These are phyloP conservation scores for Perilla frutescens DNA, from an alignment of 257 asterid species.

Conservation along the genomic window DNA sequence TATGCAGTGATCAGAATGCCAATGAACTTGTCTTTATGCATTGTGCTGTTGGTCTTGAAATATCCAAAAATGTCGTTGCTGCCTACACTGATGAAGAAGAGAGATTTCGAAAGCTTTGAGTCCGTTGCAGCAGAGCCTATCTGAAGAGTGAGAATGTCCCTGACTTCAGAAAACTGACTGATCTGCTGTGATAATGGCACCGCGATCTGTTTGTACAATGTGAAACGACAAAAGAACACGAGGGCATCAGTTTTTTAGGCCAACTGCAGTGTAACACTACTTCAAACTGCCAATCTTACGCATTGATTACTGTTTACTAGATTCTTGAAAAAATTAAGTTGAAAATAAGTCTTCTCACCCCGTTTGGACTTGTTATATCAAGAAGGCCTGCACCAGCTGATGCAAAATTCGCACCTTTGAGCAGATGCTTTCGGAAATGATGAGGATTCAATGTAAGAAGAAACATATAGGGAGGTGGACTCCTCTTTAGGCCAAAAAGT, in stretches of 20 bases:
- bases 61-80: constrained; percentile 76
- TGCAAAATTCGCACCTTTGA: constrained; percentile 72
- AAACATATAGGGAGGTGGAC: constrained; percentile 67
- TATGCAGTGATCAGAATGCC: constrained; percentile 49
- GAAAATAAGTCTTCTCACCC: constrained; percentile 42
- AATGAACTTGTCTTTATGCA: constrained; percentile 42
- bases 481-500: constrained; percentile 65
- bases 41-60: constrained; percentile 44
- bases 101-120: constrained; percentile 46
- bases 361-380: constrained; percentile 51
- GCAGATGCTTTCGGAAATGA: constrained; percentile 45
- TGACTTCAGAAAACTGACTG: constrained; percentile 50
- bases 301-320: background rate
- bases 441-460: constrained; percentile 46
- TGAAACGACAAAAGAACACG: background rate
- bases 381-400: constrained; percentile 84
- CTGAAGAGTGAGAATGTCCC: constrained; percentile 40
- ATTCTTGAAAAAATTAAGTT: background rate
- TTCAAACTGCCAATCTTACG: background rate
- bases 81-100: constrained; percentile 70
- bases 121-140: constrained; percentile 49
- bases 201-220: constrained; percentile 46
- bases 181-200: constrained; percentile 69
- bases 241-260: background rate
- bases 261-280: background rate